These are phyloP conservation scores for Geotrichum armillariae DNA, from an alignment of 1,139 yeast genomes.

Conservation along the genomic window DNA sequence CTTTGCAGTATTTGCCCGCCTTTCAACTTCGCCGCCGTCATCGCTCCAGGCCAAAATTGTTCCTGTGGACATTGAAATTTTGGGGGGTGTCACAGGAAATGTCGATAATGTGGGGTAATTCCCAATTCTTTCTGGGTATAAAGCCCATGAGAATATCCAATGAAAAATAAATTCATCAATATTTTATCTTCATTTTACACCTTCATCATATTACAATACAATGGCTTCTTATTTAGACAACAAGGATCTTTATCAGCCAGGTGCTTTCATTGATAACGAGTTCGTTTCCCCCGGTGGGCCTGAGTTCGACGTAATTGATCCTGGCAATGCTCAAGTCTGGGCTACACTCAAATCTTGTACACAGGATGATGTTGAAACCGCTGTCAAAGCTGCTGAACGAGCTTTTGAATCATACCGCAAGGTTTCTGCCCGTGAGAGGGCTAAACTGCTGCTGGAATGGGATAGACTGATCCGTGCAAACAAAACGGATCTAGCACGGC, in stretches of 20 bases:
- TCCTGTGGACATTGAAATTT: neutral
- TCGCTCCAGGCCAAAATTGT: neutral
- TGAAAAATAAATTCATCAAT: neutral
- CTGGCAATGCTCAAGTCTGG: constrained; percentile 45
- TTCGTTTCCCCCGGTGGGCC: constrained; percentile 45
- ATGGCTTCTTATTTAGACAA: constrained; percentile 7
- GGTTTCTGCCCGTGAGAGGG: constrained; percentile 49
- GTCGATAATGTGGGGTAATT: constrained; percentile 1
- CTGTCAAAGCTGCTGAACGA: constrained; percentile 44
- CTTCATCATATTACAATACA: too few relatives aligned
- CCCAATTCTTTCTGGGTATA: too few relatives aligned
- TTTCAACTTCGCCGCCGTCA: neutral
- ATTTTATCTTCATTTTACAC: neutral
- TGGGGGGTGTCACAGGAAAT: constrained; percentile 1
- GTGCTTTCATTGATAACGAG: constrained; percentile 77
- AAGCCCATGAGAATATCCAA: neutral
- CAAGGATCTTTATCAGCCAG: constrained; percentile 52
- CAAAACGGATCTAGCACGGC: constrained; percentile 50
- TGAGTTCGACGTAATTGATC: constrained; percentile 38
- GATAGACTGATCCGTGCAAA: constrained; percentile 54
- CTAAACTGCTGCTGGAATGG: constrained; percentile 50
- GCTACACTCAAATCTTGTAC: constrained; percentile 46
- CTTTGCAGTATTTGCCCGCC: neutral
- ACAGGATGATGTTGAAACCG: constrained; percentile 41
- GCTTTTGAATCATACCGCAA: constrained; percentile 45